These are phyloP conservation scores for Penicillium hordei DNA, from an alignment of 2,329 filamentous ascomycete species.

Conservation along the genomic window DNA sequence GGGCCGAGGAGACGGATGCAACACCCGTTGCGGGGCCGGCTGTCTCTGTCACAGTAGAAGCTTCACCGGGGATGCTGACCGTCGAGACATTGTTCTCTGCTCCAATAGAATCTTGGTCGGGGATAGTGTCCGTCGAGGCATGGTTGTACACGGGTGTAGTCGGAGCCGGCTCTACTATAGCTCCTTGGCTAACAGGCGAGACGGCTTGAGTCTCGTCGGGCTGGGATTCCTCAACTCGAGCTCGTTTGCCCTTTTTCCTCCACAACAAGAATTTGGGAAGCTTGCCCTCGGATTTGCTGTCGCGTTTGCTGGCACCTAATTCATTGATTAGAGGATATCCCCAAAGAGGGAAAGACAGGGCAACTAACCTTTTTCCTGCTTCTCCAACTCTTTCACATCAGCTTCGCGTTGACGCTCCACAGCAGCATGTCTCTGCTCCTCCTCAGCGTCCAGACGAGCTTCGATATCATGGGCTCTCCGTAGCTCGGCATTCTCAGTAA, in stretches of 20 bases:
- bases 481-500: conserved; percentile 72
- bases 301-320: conserved; percentile 18
- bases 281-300: conserved; percentile 15
- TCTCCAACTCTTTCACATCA: conserved; percentile 36
- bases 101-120: not conserved
- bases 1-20: not conserved
- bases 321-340: not conserved
- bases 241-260: conserved; percentile 30
- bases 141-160: not conserved
- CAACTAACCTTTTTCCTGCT: conserved; percentile 30
- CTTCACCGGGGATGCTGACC: not conserved
- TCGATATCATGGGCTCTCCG: conserved; percentile 68
- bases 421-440: conserved; percentile 60
- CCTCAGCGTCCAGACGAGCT: conserved; percentile 62
- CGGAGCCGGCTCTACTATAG: not conserved
- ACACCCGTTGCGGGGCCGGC: conserved; percentile 7
- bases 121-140: not conserved
- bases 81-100: not conserved
- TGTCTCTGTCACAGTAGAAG: not conserved
- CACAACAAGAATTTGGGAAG: conserved; percentile 30
- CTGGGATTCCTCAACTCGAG: conserved; percentile 15
- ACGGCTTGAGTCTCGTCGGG: conserved; percentile 3
- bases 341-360: not conserved
- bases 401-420: conserved; percentile 42
- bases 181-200: conserved; percentile 3